A percentile compares a stretch with the other conserved stretches of the same genome.
Conservation (phyloP, 2,329 filamentous ascomycete genomes). For the Diaporthe ilicicola region DNA sequence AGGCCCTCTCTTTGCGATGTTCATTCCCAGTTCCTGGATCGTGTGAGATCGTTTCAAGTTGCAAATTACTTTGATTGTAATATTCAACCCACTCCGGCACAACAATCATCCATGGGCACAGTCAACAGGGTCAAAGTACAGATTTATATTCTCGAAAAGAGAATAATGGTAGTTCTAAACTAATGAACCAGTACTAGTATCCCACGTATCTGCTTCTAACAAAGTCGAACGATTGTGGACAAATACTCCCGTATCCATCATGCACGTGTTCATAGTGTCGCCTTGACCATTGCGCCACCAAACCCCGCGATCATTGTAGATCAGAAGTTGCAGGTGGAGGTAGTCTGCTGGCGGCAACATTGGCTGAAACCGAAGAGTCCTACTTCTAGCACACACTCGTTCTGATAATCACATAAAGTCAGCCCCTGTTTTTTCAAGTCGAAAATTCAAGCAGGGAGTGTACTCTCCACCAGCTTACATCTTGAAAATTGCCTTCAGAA, state of each 20-base stretch:
- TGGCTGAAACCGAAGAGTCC: slow-evolving; percentile 9
- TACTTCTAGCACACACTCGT: not conserved
- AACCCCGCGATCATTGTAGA: not conserved
- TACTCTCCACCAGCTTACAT: not conserved
- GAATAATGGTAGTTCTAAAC: not conserved
- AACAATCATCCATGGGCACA: too few relatives aligned
- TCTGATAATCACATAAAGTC: not conserved
- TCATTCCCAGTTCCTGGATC: too few relatives aligned
- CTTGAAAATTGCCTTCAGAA: not conserved
- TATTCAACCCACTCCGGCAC: too few relatives aligned
- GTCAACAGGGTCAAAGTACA: too few relatives aligned
- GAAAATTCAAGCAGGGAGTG: not conserved
- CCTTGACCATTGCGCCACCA: not conserved
- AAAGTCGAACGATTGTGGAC: not conserved
- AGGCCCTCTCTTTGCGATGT: too few relatives aligned
- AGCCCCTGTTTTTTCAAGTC: not conserved
- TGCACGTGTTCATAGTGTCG: not conserved
- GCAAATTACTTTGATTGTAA: too few relatives aligned
- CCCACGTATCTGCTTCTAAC: not conserved
- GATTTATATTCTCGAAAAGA: too few relatives aligned
- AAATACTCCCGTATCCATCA: not conserved
- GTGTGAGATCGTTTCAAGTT: too few relatives aligned
- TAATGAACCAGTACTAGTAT: not conserved
- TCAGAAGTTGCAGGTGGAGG: not conserved
- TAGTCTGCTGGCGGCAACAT: slow-evolving; percentile 9